Evolutionary conservation across 345 rosid genomes (phyloP).

Genomic region (Pistacia integerrima): DNA sequence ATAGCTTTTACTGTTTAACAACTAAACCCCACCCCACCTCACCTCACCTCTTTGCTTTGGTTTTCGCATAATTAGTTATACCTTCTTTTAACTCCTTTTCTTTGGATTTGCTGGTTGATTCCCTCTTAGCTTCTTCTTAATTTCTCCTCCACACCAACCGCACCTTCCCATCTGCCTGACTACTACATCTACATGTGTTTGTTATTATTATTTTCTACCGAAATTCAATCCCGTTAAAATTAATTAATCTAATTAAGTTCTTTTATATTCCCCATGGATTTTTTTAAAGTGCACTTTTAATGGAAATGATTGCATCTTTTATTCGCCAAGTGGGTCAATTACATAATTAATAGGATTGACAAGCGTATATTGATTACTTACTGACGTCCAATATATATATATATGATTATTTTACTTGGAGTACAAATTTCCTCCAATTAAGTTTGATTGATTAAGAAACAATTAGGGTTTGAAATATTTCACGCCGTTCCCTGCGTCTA

Average conservation of each 20-base stretch:
- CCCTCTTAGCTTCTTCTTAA: background rate
- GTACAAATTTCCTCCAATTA: slow-evolving; percentile 7
- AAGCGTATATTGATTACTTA: background rate
- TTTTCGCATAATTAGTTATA: slow-evolving; percentile 4
- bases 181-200: no score
- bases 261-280: no score
- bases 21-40: background rate
- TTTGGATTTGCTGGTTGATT: slow-evolving; percentile 3
- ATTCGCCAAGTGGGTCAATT: no score
- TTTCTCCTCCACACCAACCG: background rate
- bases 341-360: background rate
- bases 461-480: background rate
- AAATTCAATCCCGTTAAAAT: no score
- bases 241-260: no score
- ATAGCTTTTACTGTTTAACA: background rate
- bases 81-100: background rate
- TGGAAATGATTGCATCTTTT: no score
- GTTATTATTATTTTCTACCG: no score
- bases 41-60: background rate
- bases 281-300: no score
- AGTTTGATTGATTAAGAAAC: background rate
- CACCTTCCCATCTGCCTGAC: background rate
- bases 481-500: background rate
- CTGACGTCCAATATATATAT: slow-evolving; percentile 11
- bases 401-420: slow-evolving; percentile 25